A percentile compares a stretch with the other conserved stretches of the same genome.
Evolutionary conservation across 2,329 filamentous ascomycete species (phyloP).

Genomic region (Penicillium crustosum): DNA sequence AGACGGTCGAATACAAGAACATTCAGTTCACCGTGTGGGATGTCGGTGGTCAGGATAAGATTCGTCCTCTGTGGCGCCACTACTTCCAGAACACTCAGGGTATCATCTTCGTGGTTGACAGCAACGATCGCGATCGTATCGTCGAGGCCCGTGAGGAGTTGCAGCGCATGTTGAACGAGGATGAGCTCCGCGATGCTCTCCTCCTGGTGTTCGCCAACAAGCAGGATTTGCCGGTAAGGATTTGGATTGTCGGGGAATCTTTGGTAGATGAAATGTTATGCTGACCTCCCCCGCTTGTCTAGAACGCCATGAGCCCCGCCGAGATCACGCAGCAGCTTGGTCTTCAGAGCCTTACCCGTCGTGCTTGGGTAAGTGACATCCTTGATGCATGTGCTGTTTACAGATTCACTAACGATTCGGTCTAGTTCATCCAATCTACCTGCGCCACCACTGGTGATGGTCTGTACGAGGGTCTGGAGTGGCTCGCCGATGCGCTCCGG

Average conservation of each 20-base stretch:
- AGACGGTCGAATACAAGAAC: slow-evolving; percentile 99
- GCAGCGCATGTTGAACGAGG: slow-evolving; percentile 97
- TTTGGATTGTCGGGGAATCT: not conserved
- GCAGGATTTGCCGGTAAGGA: slow-evolving; percentile 94
- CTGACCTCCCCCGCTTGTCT: slow-evolving; percentile 31
- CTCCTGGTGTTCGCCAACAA: slow-evolving; percentile 99
- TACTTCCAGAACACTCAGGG: slow-evolving; percentile 99
- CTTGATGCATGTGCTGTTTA: not conserved
- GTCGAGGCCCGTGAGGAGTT: slow-evolving; percentile 95
- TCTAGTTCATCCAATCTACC: slow-evolving; percentile 97
- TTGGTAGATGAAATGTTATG: slow-evolving; percentile 11
- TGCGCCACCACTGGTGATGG: slow-evolving; percentile 98
- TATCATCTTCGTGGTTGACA: slow-evolving; percentile 99
- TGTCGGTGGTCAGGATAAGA: slow-evolving; percentile 99
- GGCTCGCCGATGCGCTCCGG: slow-evolving; percentile 79
- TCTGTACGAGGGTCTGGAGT: slow-evolving; percentile 98
- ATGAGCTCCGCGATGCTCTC: slow-evolving; percentile 95
- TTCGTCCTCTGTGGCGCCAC: slow-evolving; percentile 97
- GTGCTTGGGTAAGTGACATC: slow-evolving; percentile 81
- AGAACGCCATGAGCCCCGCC: slow-evolving; percentile 99
- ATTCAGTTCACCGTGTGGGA: slow-evolving; percentile 99
- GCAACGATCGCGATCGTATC: slow-evolving; percentile 97
- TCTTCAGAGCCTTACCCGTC: slow-evolving; percentile 97
- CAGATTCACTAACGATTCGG: slow-evolving; percentile 21
- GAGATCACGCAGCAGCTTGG: slow-evolving; percentile 99